Evolutionary conservation across 2,329 filamentous ascomycete species (phyloP).

Genomic region (Arthrobotrys musiformis): DNA sequence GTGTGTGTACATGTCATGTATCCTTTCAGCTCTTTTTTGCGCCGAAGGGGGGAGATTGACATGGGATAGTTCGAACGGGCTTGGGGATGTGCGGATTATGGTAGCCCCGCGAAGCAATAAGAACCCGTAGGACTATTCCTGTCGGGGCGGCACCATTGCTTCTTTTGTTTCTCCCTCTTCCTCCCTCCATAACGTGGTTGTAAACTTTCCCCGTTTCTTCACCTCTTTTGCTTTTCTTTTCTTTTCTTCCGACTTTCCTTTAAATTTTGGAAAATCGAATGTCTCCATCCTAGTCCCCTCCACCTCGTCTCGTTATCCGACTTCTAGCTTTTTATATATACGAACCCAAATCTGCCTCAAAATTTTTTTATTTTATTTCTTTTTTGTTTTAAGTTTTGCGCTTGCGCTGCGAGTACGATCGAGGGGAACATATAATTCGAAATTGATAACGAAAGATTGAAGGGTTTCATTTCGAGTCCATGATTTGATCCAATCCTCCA

Average conservation of each 20-base stretch:
- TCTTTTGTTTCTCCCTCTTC: too few species aligned
- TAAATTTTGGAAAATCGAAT: slow-evolving; percentile 11
- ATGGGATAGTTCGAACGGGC: slow-evolving; percentile 33
- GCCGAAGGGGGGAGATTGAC: slow-evolving; percentile 10
- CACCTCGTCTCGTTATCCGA: slow-evolving; percentile 13
- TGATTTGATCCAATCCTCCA: slow-evolving; percentile 36
- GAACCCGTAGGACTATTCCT: slow-evolving; percentile 53
- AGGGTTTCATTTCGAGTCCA: slow-evolving; percentile 6
- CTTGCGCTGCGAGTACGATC: background rate
- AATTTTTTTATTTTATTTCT: background rate
- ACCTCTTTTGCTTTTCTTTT: background rate
- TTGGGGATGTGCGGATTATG: background rate
- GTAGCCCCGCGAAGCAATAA: slow-evolving; percentile 47
- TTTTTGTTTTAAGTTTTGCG: background rate
- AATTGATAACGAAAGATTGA: slow-evolving; percentile 24
- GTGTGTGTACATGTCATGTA: too few species aligned
- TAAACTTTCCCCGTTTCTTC: too few species aligned
- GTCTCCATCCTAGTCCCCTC: slow-evolving; percentile 15
- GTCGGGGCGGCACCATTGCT: slow-evolving; percentile 42
- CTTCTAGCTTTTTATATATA: slow-evolving; percentile 34
- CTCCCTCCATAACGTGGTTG: slow-evolving; percentile 38
- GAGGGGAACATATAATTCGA: background rate
- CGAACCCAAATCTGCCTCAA: slow-evolving; percentile 23
- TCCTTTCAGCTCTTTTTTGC: slow-evolving; percentile 13
- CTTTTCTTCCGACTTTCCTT: slow-evolving; percentile 9